Conservation (phyloP, 1,284 basidiomycete species). For the Ustilago tritici region DNA sequence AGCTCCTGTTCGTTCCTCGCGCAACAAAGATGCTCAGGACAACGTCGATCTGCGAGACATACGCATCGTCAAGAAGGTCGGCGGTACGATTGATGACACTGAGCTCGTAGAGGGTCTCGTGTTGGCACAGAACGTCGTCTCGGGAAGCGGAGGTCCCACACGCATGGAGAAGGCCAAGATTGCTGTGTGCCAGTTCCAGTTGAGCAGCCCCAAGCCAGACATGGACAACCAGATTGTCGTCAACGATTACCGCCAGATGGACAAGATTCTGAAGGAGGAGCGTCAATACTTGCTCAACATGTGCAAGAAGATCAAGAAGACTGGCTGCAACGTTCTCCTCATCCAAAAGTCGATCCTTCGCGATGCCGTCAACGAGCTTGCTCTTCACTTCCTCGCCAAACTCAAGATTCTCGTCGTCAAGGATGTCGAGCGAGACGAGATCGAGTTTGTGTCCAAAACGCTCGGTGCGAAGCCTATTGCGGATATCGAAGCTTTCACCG, state of each 20-base stretch:
- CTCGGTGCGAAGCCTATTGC: slow-evolving; percentile 95
- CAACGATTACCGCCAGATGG: slow-evolving; percentile 99
- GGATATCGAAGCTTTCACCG: slow-evolving; percentile 98
- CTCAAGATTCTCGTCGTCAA: slow-evolving; percentile 97
- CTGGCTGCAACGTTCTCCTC: slow-evolving; percentile 97
- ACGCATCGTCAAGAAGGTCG: slow-evolving; percentile 96
- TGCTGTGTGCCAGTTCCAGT: slow-evolving; percentile 97
- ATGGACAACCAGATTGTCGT: slow-evolving; percentile 99
- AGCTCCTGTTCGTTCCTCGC: slow-evolving; percentile 18
- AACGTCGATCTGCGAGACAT: slow-evolving; percentile 93
- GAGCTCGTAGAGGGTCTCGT: slow-evolving; percentile 96
- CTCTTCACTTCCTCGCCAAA: slow-evolving; percentile 97
- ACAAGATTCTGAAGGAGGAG: slow-evolving; percentile 99
- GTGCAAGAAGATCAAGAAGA: slow-evolving; percentile 99
- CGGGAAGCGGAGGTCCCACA: slow-evolving; percentile 89
- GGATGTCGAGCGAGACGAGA: slow-evolving; percentile 98
- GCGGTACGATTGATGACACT: slow-evolving; percentile 98
- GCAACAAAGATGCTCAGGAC: slow-evolving; percentile 31
- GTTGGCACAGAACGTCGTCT: slow-evolving; percentile 92
- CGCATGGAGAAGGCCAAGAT: slow-evolving; percentile 99
- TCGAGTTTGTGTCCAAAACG: slow-evolving; percentile 95
- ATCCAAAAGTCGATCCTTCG: slow-evolving; percentile 99
- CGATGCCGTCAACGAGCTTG: slow-evolving; percentile 97
- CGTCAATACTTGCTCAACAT: slow-evolving; percentile 97
- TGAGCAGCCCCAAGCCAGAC: slow-evolving; percentile 97